Evolutionary conservation across 2,329 filamentous ascomycete genomes (phyloP).

Genomic region (Monascus ruber): DNA sequence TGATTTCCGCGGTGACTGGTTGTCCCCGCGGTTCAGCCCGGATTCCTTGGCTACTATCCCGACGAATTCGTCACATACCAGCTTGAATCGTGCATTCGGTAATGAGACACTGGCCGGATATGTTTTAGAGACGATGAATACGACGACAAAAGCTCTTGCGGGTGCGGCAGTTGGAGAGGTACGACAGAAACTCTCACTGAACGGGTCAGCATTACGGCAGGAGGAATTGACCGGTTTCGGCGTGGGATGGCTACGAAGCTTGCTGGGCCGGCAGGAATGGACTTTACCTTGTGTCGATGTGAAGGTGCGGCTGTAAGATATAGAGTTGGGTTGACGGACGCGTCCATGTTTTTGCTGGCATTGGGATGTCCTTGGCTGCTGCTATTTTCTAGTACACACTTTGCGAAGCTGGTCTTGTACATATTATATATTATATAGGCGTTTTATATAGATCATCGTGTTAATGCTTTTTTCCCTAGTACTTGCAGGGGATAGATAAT

Average conservation of each 20-base stretch:
- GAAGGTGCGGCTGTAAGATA: slow-evolving; percentile 57
- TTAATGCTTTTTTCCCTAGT: no score
- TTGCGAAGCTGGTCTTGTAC: no score
- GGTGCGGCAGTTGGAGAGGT: slow-evolving; percentile 55
- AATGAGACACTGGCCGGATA: slow-evolving; percentile 25
- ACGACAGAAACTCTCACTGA: slow-evolving; percentile 26
- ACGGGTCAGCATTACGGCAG: slow-evolving; percentile 27
- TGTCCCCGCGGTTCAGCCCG: slow-evolving; percentile 57
- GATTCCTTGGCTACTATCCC: slow-evolving; percentile 18
- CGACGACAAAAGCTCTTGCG: slow-evolving; percentile 57
- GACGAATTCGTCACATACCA: slow-evolving; percentile 16
- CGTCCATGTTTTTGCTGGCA: no score
- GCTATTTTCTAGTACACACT: no score
- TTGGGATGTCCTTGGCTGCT: no score
- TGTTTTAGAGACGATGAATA: slow-evolving; percentile 45
- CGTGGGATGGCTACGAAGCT: slow-evolving; percentile 72
- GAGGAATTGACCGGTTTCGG: slow-evolving; percentile 66
- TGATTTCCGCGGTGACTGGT: slow-evolving; percentile 87
- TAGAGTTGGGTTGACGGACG: background rate
- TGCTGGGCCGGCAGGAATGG: slow-evolving; percentile 78
- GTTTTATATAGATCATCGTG: no score
- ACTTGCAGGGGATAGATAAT: no score
- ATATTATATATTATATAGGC: no score
- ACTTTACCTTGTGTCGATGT: slow-evolving; percentile 84
- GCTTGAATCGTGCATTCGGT: slow-evolving; percentile 17